phyloP scores from a whole-genome alignment of 129 eudicot species.

The Solidago caesia region DNA sequence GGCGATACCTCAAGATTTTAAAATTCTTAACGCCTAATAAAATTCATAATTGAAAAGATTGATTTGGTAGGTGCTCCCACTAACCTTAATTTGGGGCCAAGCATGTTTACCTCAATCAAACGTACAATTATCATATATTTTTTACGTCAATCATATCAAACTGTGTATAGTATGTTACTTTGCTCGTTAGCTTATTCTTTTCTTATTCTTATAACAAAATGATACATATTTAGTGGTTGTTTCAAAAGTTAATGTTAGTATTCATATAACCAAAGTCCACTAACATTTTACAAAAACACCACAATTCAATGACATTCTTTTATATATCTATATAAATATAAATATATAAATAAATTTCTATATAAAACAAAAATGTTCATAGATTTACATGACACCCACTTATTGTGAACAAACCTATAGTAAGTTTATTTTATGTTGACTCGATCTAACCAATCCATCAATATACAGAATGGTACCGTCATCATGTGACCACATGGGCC shows the following conservation, averaged over 20 bases:
- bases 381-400: background rate
- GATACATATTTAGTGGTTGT: no score
- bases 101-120: slow-evolving; percentile 24
- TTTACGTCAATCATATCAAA: background rate
- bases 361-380: no score
- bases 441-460: background rate
- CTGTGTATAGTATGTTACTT: background rate
- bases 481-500: no score
- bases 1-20: background rate
- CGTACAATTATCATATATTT: background rate
- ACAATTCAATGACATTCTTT: no score
- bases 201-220: no score
- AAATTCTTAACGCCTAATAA: slow-evolving; percentile 13
- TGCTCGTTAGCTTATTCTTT: background rate
- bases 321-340: no score
- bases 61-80: slow-evolving; percentile 25
- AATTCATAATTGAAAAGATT: background rate
- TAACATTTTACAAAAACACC: no score
- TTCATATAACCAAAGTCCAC: no score
- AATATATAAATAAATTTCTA: no score
- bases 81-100: slow-evolving; percentile 21
- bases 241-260: no score
- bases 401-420: background rate
- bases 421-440: background rate
- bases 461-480: no score